These are phyloP conservation scores for Yarrowia hollandica DNA, from an alignment of 805 yeast species.

Conservation along the genomic window DNA sequence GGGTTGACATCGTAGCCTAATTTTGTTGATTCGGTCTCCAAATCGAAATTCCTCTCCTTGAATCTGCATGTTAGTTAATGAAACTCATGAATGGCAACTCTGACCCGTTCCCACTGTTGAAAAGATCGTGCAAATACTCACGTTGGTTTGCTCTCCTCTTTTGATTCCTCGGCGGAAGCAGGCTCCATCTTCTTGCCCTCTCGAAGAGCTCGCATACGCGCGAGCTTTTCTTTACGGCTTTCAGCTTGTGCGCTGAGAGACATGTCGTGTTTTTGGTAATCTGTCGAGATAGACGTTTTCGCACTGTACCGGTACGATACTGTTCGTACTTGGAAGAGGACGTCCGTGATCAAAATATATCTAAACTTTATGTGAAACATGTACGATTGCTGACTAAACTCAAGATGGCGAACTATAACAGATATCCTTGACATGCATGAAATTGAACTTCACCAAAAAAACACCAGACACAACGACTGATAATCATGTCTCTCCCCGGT, in stretches of 20 bases:
- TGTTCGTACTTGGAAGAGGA: too few relatives aligned
- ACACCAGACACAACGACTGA: neutral
- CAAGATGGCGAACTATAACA: neutral
- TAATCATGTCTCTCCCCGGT: slow-evolving; percentile 32
- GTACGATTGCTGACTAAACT: neutral
- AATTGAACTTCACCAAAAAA: neutral
- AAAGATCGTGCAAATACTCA: slow-evolving; percentile 22
- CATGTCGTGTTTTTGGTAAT: slow-evolving; percentile 33
- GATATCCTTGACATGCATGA: neutral
- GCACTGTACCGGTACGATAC: too few relatives aligned
- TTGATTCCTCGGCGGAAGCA: neutral
- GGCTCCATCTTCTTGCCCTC: slow-evolving; percentile 29
- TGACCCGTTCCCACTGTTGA: too few relatives aligned
- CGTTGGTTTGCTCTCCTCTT: slow-evolving; percentile 13
- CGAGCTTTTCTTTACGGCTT: slow-evolving; percentile 40
- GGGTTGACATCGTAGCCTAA: slow-evolving; percentile 39
- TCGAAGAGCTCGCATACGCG: slow-evolving; percentile 38
- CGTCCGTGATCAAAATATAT: too few relatives aligned
- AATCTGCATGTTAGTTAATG: slow-evolving; percentile 26
- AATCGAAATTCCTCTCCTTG: slow-evolving; percentile 38
- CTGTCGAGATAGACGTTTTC: too few relatives aligned
- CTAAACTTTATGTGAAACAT: neutral
- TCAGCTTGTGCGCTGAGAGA: slow-evolving; percentile 35
- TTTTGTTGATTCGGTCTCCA: slow-evolving; percentile 36
- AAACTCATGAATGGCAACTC: neutral